phyloP scores from a whole-genome alignment of 495 filamentous ascomycete genomes.

The Penicillium pulvis region DNA sequence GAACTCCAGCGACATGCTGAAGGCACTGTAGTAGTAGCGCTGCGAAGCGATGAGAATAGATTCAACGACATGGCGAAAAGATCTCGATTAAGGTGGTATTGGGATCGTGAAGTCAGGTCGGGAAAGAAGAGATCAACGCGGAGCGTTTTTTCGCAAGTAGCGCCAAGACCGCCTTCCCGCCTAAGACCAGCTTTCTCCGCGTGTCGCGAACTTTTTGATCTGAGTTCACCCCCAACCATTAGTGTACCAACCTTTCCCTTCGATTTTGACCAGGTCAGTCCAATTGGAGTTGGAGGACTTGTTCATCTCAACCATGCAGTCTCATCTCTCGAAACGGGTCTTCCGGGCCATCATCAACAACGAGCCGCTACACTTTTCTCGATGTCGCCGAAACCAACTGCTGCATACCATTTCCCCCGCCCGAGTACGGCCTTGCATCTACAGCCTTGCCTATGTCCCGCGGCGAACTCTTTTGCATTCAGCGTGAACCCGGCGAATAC shows the following conservation, averaged over 20 bases:
- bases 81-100: conserved; percentile 10
- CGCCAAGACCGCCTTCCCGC: conserved; percentile 35
- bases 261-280: not conserved
- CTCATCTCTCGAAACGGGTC: conserved; percentile 75
- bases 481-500: conserved; percentile 21
- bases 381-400: conserved; percentile 39
- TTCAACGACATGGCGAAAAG: conserved; percentile 33
- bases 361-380: conserved; percentile 56
- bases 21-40: conserved; percentile 24
- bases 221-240: not conserved
- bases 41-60: conserved; percentile 37
- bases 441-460: conserved; percentile 24
- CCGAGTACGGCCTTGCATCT: conserved; percentile 26
- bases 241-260: not conserved
- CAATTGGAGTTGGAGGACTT: not conserved
- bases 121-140: conserved; percentile 8
- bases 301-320: conserved; percentile 64
- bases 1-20: conserved; percentile 45
- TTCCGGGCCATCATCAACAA: conserved; percentile 70
- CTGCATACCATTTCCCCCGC: conserved; percentile 34
- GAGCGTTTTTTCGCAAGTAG: conserved; percentile 31
- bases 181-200: conserved; percentile 22
- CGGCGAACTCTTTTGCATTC: conserved; percentile 43
- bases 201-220: conserved; percentile 15
- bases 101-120: conserved; percentile 1